A percentile compares a stretch with the other conserved stretches of the same genome.
These are phyloP conservation scores for Orbilia blumenaviensis DNA, from an alignment of 2,329 filamentous ascomycete species.

Conservation along the genomic window DNA sequence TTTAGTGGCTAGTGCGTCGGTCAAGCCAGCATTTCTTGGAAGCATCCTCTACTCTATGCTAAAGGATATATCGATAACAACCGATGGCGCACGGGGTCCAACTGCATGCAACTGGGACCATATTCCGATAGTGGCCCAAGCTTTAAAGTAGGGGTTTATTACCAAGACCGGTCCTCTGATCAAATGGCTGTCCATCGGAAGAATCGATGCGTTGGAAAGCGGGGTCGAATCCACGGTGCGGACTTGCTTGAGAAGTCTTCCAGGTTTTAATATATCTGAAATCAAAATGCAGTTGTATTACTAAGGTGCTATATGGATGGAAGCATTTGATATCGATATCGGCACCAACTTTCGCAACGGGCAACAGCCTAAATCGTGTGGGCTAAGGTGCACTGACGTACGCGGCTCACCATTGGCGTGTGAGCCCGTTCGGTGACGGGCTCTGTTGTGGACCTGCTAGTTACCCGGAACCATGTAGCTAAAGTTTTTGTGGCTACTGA, in stretches of 20 bases:
- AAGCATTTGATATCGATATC: neutral
- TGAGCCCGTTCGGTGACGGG: neutral
- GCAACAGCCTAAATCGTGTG: slow-evolving; percentile 9
- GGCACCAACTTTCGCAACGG: slow-evolving; percentile 4
- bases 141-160: too few species aligned
- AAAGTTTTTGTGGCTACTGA: neutral
- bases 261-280: neutral
- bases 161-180: too few species aligned
- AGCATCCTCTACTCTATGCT: too few species aligned
- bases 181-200: too few species aligned
- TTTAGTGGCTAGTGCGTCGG: too few species aligned
- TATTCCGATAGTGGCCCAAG: too few species aligned
- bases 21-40: too few species aligned
- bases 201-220: neutral
- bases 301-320: too few species aligned
- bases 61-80: too few species aligned
- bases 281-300: too few species aligned
- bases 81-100: too few species aligned
- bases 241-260: neutral
- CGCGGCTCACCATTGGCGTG: slow-evolving; percentile 1
- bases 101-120: too few species aligned
- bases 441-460: neutral
- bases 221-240: neutral
- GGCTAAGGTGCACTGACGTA: slow-evolving; percentile 19
- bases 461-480: neutral